These are phyloP conservation scores for Haematococcus lacustris DNA, from an alignment of 139 green algal species.

Conservation along the genomic window DNA sequence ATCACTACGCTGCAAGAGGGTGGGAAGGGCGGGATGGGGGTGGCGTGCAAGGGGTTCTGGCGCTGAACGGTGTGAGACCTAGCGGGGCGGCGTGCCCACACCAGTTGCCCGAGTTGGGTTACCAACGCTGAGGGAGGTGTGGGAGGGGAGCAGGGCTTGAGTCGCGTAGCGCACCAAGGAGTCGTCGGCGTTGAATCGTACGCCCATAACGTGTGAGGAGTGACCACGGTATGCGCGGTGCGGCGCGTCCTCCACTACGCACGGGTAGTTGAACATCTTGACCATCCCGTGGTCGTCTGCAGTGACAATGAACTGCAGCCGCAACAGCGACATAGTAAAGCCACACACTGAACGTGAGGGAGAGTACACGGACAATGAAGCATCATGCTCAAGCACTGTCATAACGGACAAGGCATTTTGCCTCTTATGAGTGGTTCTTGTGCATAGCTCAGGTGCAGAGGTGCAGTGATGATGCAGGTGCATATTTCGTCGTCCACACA, in stretches of 20 bases:
- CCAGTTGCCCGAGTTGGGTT: too few relatives aligned
- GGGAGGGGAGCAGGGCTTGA: too few relatives aligned
- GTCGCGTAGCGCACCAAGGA: slow-evolving; percentile 13
- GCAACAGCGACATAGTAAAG: slow-evolving; percentile 8
- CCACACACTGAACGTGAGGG: neutral
- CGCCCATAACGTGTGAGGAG: slow-evolving; percentile 58
- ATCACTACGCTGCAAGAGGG: neutral
- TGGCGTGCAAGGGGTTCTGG: neutral
- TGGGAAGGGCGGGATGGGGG: neutral
- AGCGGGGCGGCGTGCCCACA: too few relatives aligned
- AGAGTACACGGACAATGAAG: neutral
- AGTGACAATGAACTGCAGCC: slow-evolving; percentile 31
- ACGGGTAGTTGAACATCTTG: slow-evolving; percentile 67
- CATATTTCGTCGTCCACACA: too few relatives aligned
- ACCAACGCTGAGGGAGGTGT: too few relatives aligned
- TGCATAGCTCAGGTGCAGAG: too few relatives aligned
- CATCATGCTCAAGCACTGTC: slow-evolving; percentile 3
- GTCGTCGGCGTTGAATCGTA: slow-evolving; percentile 46
- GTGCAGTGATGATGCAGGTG: too few relatives aligned
- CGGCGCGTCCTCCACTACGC: slow-evolving; percentile 56
- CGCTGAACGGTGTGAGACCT: too few relatives aligned
- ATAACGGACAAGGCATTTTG: too few relatives aligned
- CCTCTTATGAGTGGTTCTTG: too few relatives aligned
- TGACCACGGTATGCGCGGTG: slow-evolving; percentile 57
- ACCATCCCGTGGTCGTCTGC: slow-evolving; percentile 54